A percentile compares a stretch with the other conserved stretches of the same genome.
phyloP scores from a whole-genome alignment of 345 rosid genomes.

The Raphanus raphanistrum region DNA sequence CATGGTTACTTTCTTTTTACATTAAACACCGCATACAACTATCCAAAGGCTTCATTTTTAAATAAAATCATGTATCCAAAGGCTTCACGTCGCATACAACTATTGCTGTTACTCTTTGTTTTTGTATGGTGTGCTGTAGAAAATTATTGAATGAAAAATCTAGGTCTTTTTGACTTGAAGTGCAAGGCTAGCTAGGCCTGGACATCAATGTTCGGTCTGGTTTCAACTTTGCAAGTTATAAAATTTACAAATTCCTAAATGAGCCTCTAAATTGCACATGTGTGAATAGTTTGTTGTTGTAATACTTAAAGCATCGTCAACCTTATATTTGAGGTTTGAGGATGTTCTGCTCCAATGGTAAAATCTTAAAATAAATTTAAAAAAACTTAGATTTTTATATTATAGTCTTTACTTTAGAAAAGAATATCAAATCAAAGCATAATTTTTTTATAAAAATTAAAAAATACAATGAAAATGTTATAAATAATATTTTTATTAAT shows the following conservation, averaged over 20 bases:
- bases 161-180: background rate
- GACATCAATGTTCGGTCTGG: background rate
- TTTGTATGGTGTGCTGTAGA: background rate
- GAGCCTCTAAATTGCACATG: background rate
- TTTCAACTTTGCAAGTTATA: background rate
- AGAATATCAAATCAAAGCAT: no score
- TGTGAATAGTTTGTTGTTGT: background rate
- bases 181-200: background rate
- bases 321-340: no score
- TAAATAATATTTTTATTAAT: no score
- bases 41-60: conserved; percentile 4
- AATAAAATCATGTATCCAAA: conserved; percentile 1
- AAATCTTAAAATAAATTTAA: no score
- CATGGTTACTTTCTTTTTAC: background rate
- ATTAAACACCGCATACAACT: background rate
- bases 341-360: no score
- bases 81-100: no score
- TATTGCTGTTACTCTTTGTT: background rate
- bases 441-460: no score
- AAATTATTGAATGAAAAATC: background rate
- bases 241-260: background rate
- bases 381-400: no score
- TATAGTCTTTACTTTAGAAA: no score
- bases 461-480: no score
- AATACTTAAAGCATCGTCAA: no score